Percentiles rank a stretch among this genome's conserved stretches.
phyloP scores from a whole-genome alignment of 106 monocot genomes.

The Phalaenopsis aphrodite region DNA sequence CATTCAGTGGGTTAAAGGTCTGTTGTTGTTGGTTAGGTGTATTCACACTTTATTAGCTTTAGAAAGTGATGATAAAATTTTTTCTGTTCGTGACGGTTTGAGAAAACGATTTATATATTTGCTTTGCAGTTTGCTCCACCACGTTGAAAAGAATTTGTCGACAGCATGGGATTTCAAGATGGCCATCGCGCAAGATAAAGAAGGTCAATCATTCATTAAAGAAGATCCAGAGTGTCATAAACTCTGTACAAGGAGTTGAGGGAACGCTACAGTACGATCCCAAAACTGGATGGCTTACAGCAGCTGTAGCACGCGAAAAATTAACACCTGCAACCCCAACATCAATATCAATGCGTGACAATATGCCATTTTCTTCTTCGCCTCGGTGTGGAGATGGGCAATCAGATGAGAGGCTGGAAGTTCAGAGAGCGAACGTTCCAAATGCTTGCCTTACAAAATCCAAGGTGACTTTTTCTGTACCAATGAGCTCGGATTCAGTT shows the following conservation, averaged over 20 bases:
- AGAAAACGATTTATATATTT: neutral
- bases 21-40: too few relatives aligned
- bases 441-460: neutral
- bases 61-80: too few relatives aligned
- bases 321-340: too few relatives aligned
- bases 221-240: slow-evolving; percentile 84
- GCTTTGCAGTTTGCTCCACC: slow-evolving; percentile 80
- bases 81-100: neutral
- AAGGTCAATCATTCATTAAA: slow-evolving; percentile 86
- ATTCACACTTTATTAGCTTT: too few relatives aligned
- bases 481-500: neutral
- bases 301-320: slow-evolving; percentile 37
- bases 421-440: neutral
- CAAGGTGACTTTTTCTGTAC: neutral
- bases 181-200: slow-evolving; percentile 98
- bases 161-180: slow-evolving; percentile 86
- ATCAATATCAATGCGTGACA: too few relatives aligned
- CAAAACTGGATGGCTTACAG: slow-evolving; percentile 63
- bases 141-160: slow-evolving; percentile 94
- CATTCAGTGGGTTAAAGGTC: too few relatives aligned
- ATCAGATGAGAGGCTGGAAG: slow-evolving; percentile 27
- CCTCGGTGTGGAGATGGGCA: slow-evolving; percentile 1
- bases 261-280: slow-evolving; percentile 81
- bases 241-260: slow-evolving; percentile 89
- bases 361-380: slow-evolving; percentile 16